Percentiles rank a stretch among this genome's conserved stretches.
Evolutionary conservation across 331 rosid genomes (phyloP).

Genomic region (Cucumis variabilis): DNA sequence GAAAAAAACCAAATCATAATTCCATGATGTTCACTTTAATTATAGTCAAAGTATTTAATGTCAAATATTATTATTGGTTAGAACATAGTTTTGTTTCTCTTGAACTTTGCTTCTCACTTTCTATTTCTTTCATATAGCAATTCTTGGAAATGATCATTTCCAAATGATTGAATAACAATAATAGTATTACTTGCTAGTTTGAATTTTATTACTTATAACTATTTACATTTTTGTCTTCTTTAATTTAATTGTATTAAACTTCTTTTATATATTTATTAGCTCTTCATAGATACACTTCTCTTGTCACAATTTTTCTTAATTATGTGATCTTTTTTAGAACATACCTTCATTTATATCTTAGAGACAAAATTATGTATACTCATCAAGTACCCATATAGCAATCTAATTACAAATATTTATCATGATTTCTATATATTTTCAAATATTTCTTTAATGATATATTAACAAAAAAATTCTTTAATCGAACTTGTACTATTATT

Average conservation of each 20-base stretch:
- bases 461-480: too few species aligned
- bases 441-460: too few species aligned
- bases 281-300: neutral
- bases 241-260: neutral
- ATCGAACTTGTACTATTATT: too few species aligned
- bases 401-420: too few species aligned
- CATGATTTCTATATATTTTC: too few species aligned
- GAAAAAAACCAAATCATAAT: neutral
- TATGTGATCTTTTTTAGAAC: neutral
- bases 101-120: neutral
- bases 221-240: neutral
- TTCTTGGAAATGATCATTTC: neutral
- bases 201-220: neutral
- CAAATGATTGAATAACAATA: neutral
- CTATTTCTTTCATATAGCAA: neutral
- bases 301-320: neutral
- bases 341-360: neutral
- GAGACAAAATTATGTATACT: neutral
- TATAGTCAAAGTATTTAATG: slow-evolving; percentile 18
- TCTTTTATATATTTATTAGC: neutral
- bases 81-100: neutral
- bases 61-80: neutral
- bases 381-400: neutral
- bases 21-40: neutral
- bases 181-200: neutral